A percentile compares a stretch with the other conserved stretches of the same genome.
phyloP scores from a whole-genome alignment of 257 asterid genomes.

The Cruciata laevipes region DNA sequence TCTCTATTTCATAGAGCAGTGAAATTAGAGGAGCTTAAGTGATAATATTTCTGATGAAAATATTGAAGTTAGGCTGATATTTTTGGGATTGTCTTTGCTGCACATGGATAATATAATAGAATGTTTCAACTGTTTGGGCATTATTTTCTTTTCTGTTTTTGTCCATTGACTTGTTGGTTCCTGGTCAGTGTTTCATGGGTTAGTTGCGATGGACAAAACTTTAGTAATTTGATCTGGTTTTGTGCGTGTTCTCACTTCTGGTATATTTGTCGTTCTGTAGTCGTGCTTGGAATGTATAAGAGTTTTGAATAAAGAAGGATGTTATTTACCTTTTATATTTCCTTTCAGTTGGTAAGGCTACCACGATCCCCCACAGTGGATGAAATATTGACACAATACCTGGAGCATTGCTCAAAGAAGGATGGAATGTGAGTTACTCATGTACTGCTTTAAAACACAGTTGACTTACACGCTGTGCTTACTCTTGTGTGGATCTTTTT shows the following conservation, averaged over 20 bases:
- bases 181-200: not conserved
- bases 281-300: not conserved
- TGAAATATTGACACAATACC: slow-evolving; percentile 68
- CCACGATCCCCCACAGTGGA: slow-evolving; percentile 88
- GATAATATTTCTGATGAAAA: too few species aligned
- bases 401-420: slow-evolving; percentile 74
- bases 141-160: not conserved
- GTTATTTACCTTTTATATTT: slow-evolving; percentile 1
- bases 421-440: slow-evolving; percentile 66
- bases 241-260: too few species aligned
- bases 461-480: not conserved
- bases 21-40: too few species aligned
- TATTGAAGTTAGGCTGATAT: too few species aligned
- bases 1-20: too few species aligned
- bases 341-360: slow-evolving; percentile 85
- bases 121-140: not conserved
- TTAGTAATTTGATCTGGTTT: not conserved
- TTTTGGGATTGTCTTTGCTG: too few species aligned
- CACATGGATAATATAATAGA: not conserved
- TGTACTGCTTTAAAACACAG: not conserved
- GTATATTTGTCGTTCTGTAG: not conserved
- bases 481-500: slow-evolving; percentile 15
- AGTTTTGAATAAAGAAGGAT: not conserved
- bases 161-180: not conserved
- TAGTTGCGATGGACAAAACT: not conserved